Evolutionary conservation across 805 yeast species (phyloP).

Genomic region (Saccharomycopsis oosterbeekiorum): DNA sequence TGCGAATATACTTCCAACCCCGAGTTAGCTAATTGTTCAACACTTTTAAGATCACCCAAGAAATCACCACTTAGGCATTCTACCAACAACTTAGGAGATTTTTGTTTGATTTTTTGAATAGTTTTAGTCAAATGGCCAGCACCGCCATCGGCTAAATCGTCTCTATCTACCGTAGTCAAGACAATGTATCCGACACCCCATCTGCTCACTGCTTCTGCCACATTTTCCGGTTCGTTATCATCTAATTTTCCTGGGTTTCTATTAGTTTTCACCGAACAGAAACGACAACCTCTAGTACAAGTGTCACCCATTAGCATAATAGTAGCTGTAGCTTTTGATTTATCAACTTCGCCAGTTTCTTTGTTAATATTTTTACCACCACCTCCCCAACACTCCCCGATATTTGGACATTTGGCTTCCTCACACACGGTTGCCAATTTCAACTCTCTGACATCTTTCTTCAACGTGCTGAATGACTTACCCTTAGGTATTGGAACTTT

Average conservation of each 20-base stretch:
- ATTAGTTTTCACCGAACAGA: constrained; percentile 92
- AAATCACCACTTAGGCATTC: constrained; percentile 95
- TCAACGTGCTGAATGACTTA: constrained; percentile 64
- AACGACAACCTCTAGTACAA: constrained; percentile 98
- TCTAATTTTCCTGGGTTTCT: constrained; percentile 83
- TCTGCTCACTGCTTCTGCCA: constrained; percentile 92
- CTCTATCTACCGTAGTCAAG: constrained; percentile 94
- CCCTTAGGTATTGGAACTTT: constrained; percentile 98
- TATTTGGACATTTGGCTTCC: constrained; percentile 98
- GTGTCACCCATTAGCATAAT: constrained; percentile 98
- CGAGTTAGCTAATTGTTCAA: constrained; percentile 65
- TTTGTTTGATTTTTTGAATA: constrained; percentile 69
- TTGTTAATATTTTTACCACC: constrained; percentile 35
- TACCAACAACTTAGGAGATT: constrained; percentile 84
- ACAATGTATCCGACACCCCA: constrained; percentile 99
- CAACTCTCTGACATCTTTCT: constrained; percentile 78
- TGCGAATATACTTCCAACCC: constrained; percentile 97
- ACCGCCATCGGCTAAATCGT: constrained; percentile 90
- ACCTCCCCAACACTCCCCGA: constrained; percentile 99
- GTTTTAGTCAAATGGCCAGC: constrained; percentile 85
- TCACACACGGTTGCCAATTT: constrained; percentile 94
- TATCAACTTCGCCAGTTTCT: constrained; percentile 23
- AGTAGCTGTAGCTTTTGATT: constrained; percentile 92
- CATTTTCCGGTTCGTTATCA: constrained; percentile 94
- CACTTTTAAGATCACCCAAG: constrained; percentile 80